Conservation (phyloP, 805 yeast species). For the Clavispora asparagi region DNA sequence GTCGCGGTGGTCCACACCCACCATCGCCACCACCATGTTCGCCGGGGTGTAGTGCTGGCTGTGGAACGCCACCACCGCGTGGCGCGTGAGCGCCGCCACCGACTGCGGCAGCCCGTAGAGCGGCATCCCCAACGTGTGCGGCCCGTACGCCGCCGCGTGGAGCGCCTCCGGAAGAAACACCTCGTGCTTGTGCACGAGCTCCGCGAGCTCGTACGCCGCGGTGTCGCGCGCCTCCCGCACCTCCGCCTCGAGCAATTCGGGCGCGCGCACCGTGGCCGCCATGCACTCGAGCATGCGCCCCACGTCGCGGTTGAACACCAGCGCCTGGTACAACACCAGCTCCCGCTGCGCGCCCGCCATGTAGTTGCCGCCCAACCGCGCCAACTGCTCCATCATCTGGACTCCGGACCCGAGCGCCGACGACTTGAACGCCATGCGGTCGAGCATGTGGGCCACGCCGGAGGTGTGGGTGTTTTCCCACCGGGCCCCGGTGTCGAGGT, state of each 20-base stretch:
- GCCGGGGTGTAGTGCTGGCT: slow-evolving; percentile 69
- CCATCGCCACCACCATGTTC: slow-evolving; percentile 77
- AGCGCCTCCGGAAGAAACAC: slow-evolving; percentile 83
- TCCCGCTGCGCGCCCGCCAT: slow-evolving; percentile 92
- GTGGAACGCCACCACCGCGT: slow-evolving; percentile 57
- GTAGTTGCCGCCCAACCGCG: slow-evolving; percentile 85
- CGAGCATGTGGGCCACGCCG: slow-evolving; percentile 81
- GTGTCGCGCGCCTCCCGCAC: slow-evolving; percentile 66
- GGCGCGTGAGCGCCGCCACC: slow-evolving; percentile 48
- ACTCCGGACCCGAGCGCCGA: slow-evolving; percentile 54
- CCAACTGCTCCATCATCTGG: slow-evolving; percentile 70
- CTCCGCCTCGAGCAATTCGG: slow-evolving; percentile 64
- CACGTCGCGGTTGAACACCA: slow-evolving; percentile 83
- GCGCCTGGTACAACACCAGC: slow-evolving; percentile 87
- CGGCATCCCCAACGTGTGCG: slow-evolving; percentile 80
- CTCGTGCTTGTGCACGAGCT: slow-evolving; percentile 79
- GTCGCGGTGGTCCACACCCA: slow-evolving; percentile 73
- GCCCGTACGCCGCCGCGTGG: slow-evolving; percentile 73
- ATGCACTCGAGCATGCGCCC: slow-evolving; percentile 72
- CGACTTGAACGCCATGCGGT: slow-evolving; percentile 79
- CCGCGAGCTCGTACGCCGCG: slow-evolving; percentile 77
- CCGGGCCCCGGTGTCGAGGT: slow-evolving; percentile 86
- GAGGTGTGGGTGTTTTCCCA: slow-evolving; percentile 55
- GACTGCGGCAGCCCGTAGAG: slow-evolving; percentile 73
- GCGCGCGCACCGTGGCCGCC: slow-evolving; percentile 72